Base-by-base conservation (phyloP, 805 yeast genomes). In the Metschnikowia koreensis region DNA sequence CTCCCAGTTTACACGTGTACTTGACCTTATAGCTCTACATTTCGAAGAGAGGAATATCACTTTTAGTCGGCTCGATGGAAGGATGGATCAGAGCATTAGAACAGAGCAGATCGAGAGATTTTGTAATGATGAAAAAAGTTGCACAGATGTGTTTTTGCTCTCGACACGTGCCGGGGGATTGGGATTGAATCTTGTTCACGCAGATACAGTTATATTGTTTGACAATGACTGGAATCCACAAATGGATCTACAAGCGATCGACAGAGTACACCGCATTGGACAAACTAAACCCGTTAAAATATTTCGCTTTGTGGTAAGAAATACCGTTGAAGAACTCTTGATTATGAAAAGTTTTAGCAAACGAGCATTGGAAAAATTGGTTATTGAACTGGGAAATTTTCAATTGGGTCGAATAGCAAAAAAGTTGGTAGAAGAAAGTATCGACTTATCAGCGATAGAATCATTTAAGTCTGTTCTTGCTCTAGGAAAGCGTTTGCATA, bases 191-290 rank as follows among this genome's bases (percentile, higher is more conserved):
- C 73, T 93, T 50, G 81, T 86, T 0, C 83, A 86, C 0, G 97
- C 98, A 0, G 97, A 94, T 57, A 85, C 96, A 1, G 98, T 94
- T 1, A 81, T 93, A 3, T 61, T 93, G 10, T 91, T 89, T 64
- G 99, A 93, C 63, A 87, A 90, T 51, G 99, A 93, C 64, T 93
- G 97, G 97, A 93, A 93, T 62, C 99, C 98, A 0, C 97, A 93
- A 64, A 96, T 90, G 55, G 98, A 93, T 68, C 72, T 91, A 46
- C 99, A 93, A 66, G 98, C 98, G 0, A 93, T 93, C 83, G 98
- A 92, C 61, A 77, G 99, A 49, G 96, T 88, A 11, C 98, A 93
- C 65, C 76, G 99, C 63, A 89, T 94, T 49, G 98, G 98, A 0
- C 99, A 93, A 66, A 77, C 73, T 1, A 82, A 80, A 49, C 97